Percentiles rank a stretch among this genome's conserved stretches.
Evolutionary conservation across 1,284 basidiomycete genomes (phyloP).

Genomic region (Ustilago crameri): DNA sequence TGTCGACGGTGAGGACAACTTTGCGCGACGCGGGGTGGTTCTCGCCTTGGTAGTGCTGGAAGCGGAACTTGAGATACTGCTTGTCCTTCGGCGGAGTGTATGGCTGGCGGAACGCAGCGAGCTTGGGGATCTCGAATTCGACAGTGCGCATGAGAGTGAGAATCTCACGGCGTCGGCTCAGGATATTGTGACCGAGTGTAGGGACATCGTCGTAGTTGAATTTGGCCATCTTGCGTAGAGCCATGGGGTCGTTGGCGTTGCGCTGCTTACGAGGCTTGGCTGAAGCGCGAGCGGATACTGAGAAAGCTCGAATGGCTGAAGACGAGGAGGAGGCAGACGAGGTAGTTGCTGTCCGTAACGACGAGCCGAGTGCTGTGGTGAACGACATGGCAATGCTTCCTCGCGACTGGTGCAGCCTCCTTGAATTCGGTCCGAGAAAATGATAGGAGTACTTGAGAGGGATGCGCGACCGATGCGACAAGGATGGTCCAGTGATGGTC

Average conservation of each 20-base stretch:
- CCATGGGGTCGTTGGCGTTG: conserved; percentile 46
- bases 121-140: conserved; percentile 64
- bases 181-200: conserved; percentile 59
- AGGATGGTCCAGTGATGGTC: background rate
- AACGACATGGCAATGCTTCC: conserved; percentile 15
- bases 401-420: too few relatives aligned
- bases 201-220: conserved; percentile 66
- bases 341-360: conserved; percentile 24
- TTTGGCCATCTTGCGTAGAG: conserved; percentile 52
- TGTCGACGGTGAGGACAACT: conserved; percentile 61
- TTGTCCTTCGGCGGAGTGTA: conserved; percentile 59
- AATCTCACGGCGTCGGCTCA: conserved; percentile 58
- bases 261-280: conserved; percentile 57
- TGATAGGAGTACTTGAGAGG: background rate
- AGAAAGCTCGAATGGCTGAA: conserved; percentile 38
- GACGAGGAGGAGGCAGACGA: conserved; percentile 19
- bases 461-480: background rate
- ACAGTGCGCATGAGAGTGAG: conserved; percentile 56
- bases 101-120: conserved; percentile 59
- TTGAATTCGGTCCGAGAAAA: too few relatives aligned
- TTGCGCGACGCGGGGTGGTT: conserved; percentile 68
- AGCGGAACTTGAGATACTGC: conserved; percentile 58
- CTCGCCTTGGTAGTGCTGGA: conserved; percentile 69
- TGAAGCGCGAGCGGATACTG: conserved; percentile 22
- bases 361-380: conserved; percentile 22